These are phyloP conservation scores for Fusarium graminum DNA, from an alignment of 2,329 filamentous ascomycete genomes.

Conservation along the genomic window DNA sequence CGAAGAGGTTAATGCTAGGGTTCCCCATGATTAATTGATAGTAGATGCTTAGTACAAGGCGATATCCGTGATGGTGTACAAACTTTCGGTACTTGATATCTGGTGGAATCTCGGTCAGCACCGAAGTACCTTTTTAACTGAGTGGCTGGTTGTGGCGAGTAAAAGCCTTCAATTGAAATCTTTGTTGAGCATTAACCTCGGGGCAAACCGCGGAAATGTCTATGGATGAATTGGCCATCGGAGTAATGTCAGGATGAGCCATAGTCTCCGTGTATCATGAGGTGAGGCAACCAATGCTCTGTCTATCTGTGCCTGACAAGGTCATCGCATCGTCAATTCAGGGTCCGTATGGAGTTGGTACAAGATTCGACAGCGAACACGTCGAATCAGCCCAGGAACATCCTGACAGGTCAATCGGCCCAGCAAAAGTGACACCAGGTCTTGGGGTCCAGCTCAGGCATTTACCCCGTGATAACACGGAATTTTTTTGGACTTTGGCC, in stretches of 20 bases:
- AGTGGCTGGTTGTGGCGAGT: conserved; percentile 49
- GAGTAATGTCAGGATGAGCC: conserved; percentile 22
- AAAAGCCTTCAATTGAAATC: conserved; percentile 31
- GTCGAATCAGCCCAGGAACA: conserved; percentile 35
- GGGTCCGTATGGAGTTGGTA: conserved; percentile 36
- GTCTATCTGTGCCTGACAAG: conserved; percentile 12
- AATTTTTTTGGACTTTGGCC: conserved; percentile 8
- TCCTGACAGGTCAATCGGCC: conserved; percentile 27
- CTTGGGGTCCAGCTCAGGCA: conserved; percentile 23
- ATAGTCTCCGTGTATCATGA: conserved; percentile 23
- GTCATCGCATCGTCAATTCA: conserved; percentile 27
- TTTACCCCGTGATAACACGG: conserved; percentile 32
- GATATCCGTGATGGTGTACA: conserved; percentile 34
- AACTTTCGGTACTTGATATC: conserved; percentile 24
- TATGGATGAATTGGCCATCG: conserved; percentile 15
- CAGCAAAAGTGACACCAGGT: conserved; percentile 30
- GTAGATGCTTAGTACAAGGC: conserved; percentile 26
- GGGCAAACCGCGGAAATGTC: conserved; percentile 23
- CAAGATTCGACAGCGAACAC: conserved; percentile 17
- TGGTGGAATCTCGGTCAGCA: background rate
- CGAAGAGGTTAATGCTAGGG: background rate
- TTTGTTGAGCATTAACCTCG: conserved; percentile 23
- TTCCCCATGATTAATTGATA: conserved; percentile 13
- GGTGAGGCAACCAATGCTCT: conserved; percentile 24
- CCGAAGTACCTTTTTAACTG: conserved; percentile 30